Base-by-base conservation (phyloP, 192 early-diverging fungal genomes). In the Gamsiella multidivaricata region DNA sequence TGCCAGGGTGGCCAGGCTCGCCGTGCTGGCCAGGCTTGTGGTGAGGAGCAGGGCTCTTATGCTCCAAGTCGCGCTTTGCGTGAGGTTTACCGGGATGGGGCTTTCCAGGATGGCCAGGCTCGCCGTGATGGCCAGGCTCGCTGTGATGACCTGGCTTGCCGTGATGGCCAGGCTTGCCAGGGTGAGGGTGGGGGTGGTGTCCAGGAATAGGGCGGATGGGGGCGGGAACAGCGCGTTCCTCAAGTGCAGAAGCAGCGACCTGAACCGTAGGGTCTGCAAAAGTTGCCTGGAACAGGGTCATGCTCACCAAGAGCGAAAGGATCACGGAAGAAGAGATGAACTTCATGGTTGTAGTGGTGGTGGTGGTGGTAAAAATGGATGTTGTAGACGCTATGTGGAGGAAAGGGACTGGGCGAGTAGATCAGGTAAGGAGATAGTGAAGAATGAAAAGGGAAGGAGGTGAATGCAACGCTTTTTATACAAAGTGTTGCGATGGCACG, bases 301-400 rank as follows among this genome's bases (percentile, higher is more conserved):
- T 18, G 39, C 62, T 65, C 31, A 65, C 62, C 25, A 65, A 37
- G 15, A 65, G 62, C n/a, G 62, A 54, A 15, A 65, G 62, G 34
- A 54, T 34, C 7, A 52, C 28, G 36, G 62, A 53, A 1, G 62
- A 53, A 15, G 62, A 51, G 6, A 32, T 9, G 28, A 65, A 45
- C 42, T 43, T 55, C 51, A 65, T 65, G 33, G 12, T 29, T 41
- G 57, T 2, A 25, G 11, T 26, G 50, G 9, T 25, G 9, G 37
- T 12, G 5, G 12, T 39, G 37, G 37, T 12, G 12, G 37, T 39
- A n/a, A n/a, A n/a, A n/a, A n/a, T n/a, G n/a, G n/a, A n/a, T n/a
- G n/a, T n/a, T n/a, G n/a, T n/a, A n/a, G n/a, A n/a, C n/a, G n/a
- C n/a, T n/a, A n/a, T n/a, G n/a, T n/a, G n/a, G n/a, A n/a, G n/a